A percentile compares a stretch with the other conserved stretches of the same genome.
Evolutionary conservation across 2,329 filamentous ascomycete species (phyloP).

Genomic region (Curvularia sp.): DNA sequence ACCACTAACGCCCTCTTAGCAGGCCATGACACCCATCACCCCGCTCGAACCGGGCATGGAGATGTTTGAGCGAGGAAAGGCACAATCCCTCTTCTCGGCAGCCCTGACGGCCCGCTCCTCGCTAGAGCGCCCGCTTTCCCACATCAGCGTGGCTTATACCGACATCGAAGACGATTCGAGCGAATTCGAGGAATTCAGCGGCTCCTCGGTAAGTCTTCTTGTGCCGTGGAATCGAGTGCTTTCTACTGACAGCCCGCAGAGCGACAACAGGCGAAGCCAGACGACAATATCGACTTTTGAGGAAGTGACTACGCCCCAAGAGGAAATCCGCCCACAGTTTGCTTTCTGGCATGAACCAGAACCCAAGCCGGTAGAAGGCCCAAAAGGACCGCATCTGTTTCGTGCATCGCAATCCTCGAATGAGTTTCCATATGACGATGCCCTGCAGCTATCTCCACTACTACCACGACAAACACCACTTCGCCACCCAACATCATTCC

Average conservation of each 20-base stretch:
- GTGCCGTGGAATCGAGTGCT: constrained; percentile 11
- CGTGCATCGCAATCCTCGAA: constrained; percentile 69
- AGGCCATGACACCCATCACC: constrained; percentile 55
- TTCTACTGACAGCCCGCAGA: constrained; percentile 55
- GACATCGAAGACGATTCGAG: constrained; percentile 69
- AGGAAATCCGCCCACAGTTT: constrained; percentile 65
- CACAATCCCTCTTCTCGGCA: constrained; percentile 66
- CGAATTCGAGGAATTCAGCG: constrained; percentile 59
- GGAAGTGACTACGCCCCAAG: constrained; percentile 77
- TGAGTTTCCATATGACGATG: constrained; percentile 59
- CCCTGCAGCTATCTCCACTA: constrained; percentile 74
- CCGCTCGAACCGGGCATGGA: constrained; percentile 54
- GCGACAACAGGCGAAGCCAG: constrained; percentile 70
- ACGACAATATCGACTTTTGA: constrained; percentile 89
- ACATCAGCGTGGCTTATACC: constrained; percentile 79
- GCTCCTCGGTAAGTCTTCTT: constrained; percentile 67
- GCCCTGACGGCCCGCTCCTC: constrained; percentile 45
- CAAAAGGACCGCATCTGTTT: constrained; percentile 86
- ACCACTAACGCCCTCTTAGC: constrained; percentile 43
- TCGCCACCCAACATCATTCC: constrained; percentile 52
- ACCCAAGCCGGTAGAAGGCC: constrained; percentile 76
- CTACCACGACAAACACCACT: constrained; percentile 67
- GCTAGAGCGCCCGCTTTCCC: constrained; percentile 68
- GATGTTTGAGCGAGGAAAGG: constrained; percentile 58
- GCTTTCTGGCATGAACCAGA: constrained; percentile 66